Evolutionary conservation across 805 yeast species (phyloP), one percentile per base, ranked within the genome.

Genomic region (Citeromyces nyonsensis): DNA sequence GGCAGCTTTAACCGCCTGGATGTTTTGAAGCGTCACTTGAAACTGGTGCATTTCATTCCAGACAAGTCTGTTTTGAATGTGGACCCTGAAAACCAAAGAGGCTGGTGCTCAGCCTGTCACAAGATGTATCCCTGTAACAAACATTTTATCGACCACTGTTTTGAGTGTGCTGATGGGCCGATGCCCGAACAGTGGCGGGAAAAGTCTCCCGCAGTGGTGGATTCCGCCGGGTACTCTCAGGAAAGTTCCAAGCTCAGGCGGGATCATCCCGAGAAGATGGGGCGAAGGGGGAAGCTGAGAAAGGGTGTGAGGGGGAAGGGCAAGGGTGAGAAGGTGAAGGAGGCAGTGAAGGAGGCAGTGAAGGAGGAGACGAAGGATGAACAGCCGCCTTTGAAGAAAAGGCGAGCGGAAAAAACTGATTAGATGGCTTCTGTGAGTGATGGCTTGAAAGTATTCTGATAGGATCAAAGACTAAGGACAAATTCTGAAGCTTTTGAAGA

Each of bases 1-100:
- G 86, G 88, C 10, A 68, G 82, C 0, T 80, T 80, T 52, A 73
- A 71, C 43, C 59, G 91, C 29, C 52, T 77, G 37, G 91, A 80
- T 44, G 86, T 80, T 22, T 56, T 79, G 39, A 79, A 79, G 41
- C 61, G 91, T 29, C 91, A 80, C 50, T 54, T 80, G 35, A 61
- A 69, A 33, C 58, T 79, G 27, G 83, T 79, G 28, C 91, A 80
- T 51, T 74, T 63, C 45, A 72, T 69, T 24, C 70, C 59, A 33
- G 68, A 62, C 38, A 54, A 54, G 28, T 31, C 30, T 12, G 13
- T 15, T 25, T 7, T 7, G 22, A 5, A 18, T 18, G 22, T 18
- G 5, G 22, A 18, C 22, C 7, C 22, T 5, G 11, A 8, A 48
- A 37, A 48, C 45, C 44, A 49, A 44, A 48, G 49, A 28, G 42